A percentile compares a stretch with the other conserved stretches of the same genome.
Conservation (phyloP, 2,329 filamentous ascomycete species). For the Seiridium cupressi region DNA sequence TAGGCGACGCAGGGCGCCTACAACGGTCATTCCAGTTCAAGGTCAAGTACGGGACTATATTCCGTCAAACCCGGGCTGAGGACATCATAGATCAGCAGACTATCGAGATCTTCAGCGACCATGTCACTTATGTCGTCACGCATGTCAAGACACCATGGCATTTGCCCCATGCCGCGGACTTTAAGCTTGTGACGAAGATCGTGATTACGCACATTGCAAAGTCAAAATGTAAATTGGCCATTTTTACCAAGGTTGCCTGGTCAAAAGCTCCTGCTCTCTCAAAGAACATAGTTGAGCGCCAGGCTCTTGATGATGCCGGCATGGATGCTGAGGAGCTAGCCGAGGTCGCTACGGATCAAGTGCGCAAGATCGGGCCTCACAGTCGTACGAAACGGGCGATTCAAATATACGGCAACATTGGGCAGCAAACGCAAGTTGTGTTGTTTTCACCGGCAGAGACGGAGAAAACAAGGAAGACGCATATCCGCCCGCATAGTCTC, state of each 20-base stretch:
- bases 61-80: constrained; percentile 59
- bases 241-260: constrained; percentile 90
- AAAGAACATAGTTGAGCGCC: constrained; percentile 61
- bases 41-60: constrained; percentile 64
- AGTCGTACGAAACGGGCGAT: constrained; percentile 75
- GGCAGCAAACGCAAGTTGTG: constrained; percentile 63
- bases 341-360: constrained; percentile 75
- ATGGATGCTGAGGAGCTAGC: constrained; percentile 73
- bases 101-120: constrained; percentile 80
- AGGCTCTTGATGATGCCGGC: constrained; percentile 73
- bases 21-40: constrained; percentile 79
- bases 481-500: constrained; percentile 61
- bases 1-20: constrained; percentile 68
- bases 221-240: constrained; percentile 84
- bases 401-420: constrained; percentile 75
- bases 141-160: constrained; percentile 73
- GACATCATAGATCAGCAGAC: constrained; percentile 79
- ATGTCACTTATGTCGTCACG: constrained; percentile 65
- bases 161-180: constrained; percentile 75
- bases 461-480: constrained; percentile 51
- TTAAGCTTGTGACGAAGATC: constrained; percentile 83
- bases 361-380: constrained; percentile 70
- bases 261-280: constrained; percentile 61
- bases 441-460: constrained; percentile 53
- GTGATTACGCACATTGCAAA: constrained; percentile 94